Evolutionary conservation across 129 eudicot genomes (phyloP).

Genomic region (Flaveria bidentis): DNA sequence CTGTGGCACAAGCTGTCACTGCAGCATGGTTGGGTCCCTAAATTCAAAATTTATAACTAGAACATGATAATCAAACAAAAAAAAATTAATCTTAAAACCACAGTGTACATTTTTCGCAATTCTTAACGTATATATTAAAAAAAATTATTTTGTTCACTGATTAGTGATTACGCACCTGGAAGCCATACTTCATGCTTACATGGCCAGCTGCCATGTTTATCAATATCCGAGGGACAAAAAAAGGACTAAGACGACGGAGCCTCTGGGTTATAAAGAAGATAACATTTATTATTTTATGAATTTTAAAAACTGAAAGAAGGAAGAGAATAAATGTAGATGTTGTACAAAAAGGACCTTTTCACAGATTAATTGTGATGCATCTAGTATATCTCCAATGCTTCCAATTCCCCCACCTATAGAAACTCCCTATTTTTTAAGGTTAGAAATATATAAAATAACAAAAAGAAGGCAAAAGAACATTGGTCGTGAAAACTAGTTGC

Average conservation of each 20-base stretch:
- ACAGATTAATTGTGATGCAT: slow-evolving; percentile 86
- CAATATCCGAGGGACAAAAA: slow-evolving; percentile 87
- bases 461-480: slow-evolving; percentile 15
- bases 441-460: slow-evolving; percentile 27
- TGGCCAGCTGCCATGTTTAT: slow-evolving; percentile 99
- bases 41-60: slow-evolving; percentile 50
- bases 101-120: slow-evolving; percentile 5
- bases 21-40: slow-evolving; percentile 99
- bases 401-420: slow-evolving; percentile 98
- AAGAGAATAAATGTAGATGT: background rate
- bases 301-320: background rate
- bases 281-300: background rate
- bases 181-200: slow-evolving; percentile 97
- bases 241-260: slow-evolving; percentile 91
- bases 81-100: background rate
- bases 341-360: slow-evolving; percentile 64
- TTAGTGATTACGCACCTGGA: slow-evolving; percentile 60
- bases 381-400: slow-evolving; percentile 83
- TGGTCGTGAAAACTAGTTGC: background rate
- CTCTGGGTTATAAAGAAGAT: slow-evolving; percentile 40
- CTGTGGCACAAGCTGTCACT: slow-evolving; percentile 99
- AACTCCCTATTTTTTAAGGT: slow-evolving; percentile 74
- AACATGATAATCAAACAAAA: slow-evolving; percentile 29
- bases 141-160: background rate
- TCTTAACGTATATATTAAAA: slow-evolving; percentile 6